Percentiles rank a stretch among this genome's conserved stretches.
Conservation (phyloP, 2,329 filamentous ascomycete genomes). For the Aspergillus neotritici region DNA sequence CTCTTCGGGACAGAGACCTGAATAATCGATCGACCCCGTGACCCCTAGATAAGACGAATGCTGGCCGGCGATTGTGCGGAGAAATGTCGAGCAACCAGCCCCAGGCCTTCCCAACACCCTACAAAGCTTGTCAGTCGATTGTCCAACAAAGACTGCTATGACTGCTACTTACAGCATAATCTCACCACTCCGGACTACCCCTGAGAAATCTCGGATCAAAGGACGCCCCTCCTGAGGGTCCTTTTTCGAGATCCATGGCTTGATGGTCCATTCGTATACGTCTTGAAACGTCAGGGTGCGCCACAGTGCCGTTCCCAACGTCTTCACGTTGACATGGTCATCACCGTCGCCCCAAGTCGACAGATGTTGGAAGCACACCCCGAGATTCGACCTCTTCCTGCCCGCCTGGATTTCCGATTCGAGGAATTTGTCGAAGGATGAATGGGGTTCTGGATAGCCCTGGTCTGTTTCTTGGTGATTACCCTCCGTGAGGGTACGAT, state of each 20-base stretch:
- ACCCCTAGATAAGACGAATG: constrained; percentile 58
- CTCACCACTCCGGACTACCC: constrained; percentile 59
- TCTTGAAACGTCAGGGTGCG: constrained; percentile 73
- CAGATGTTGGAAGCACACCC: constrained; percentile 66
- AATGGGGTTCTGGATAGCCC: constrained; percentile 43
- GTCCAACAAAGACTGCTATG: not conserved
- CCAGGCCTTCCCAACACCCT: constrained; percentile 62
- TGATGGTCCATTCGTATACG: constrained; percentile 50
- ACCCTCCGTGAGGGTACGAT: constrained; percentile 25
- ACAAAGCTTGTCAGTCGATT: not conserved
- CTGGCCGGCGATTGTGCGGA: constrained; percentile 65
- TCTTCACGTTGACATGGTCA: constrained; percentile 59
- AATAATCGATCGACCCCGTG: constrained; percentile 62
- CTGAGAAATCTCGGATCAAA: constrained; percentile 59
- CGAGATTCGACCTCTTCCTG: constrained; percentile 63
- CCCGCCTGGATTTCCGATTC: constrained; percentile 61
- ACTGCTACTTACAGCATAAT: constrained; percentile 53
- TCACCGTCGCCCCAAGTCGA: constrained; percentile 63
- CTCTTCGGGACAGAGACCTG: constrained; percentile 58
- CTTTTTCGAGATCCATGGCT: constrained; percentile 43
- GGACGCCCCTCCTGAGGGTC: constrained; percentile 44
- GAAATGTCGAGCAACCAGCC: constrained; percentile 65
- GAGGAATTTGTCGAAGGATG: constrained; percentile 63
- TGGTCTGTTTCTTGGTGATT: constrained; percentile 6
- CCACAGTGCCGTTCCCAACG: constrained; percentile 62